Evolutionary conservation across 495 filamentous ascomycete genomes (phyloP).

Genomic region (Aspergillus avenaceus): DNA sequence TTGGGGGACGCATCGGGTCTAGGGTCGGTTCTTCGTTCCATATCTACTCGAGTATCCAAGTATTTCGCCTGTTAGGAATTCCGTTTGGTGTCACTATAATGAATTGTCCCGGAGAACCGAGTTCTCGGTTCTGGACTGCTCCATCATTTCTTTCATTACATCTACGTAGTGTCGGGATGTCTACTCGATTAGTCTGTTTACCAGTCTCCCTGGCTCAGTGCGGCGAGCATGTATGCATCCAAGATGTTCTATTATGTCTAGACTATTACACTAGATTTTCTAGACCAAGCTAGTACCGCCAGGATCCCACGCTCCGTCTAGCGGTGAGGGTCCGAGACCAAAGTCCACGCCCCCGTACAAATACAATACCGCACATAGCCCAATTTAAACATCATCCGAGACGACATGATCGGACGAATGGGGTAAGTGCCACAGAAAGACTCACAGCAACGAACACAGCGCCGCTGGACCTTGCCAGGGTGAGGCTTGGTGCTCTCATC

Average conservation of each 20-base stretch:
- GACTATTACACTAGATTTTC: not conserved
- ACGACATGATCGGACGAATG: slow-evolving; percentile 32
- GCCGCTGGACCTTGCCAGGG: slow-evolving; percentile 11
- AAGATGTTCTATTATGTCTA: not conserved
- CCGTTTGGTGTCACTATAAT: not conserved
- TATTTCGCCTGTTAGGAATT: not conserved
- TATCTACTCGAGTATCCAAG: too few relatives aligned
- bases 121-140: not conserved
- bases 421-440: slow-evolving; percentile 32
- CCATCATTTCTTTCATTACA: not conserved
- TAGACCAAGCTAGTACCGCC: not conserved
- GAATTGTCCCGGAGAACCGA: not conserved
- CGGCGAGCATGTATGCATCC: not conserved
- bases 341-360: slow-evolving; percentile 42
- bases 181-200: too few relatives aligned
- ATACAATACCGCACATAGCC: slow-evolving; percentile 39
- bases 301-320: not conserved
- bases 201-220: too few relatives aligned
- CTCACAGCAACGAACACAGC: slow-evolving; percentile 44
- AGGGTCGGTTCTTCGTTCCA: too few relatives aligned
- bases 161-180: too few relatives aligned
- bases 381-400: slow-evolving; percentile 39
- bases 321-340: slow-evolving; percentile 22
- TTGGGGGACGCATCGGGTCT: too few relatives aligned
- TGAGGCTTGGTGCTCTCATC: not conserved